These are phyloP conservation scores for Colletotrichum endophyticum DNA, from an alignment of 2,329 filamentous ascomycete species.

Conservation along the genomic window DNA sequence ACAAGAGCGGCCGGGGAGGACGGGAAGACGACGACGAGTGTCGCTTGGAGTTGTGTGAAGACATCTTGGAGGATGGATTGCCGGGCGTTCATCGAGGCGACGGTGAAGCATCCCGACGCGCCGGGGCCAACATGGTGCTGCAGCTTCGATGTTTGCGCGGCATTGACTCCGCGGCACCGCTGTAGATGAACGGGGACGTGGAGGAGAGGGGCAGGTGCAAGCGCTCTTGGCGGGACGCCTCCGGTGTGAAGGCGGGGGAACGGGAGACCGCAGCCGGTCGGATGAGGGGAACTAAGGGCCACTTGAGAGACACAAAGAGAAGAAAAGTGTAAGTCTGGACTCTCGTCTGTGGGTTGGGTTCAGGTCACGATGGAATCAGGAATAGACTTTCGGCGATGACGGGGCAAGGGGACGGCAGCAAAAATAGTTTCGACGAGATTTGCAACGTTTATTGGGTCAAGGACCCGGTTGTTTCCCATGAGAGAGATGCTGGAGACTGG, in stretches of 20 bases:
- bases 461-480: background rate
- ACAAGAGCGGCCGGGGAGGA: background rate
- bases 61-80: background rate
- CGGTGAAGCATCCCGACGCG: background rate
- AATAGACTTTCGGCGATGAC: background rate
- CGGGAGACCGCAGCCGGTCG: background rate
- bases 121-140: background rate
- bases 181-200: background rate
- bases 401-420: background rate
- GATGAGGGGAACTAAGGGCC: background rate
- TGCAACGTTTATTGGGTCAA: background rate
- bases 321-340: background rate
- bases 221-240: conserved; percentile 1
- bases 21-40: background rate
- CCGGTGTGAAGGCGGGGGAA: background rate
- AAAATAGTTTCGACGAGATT: background rate
- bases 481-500: background rate
- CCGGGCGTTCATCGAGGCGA: background rate
- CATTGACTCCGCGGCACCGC: background rate
- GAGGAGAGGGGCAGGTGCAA: conserved; percentile 4
- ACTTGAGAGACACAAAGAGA: background rate
- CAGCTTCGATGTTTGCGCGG: conserved; percentile 1
- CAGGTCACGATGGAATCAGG: background rate
- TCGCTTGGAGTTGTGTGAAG: conserved; percentile 17
- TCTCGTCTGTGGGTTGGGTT: background rate